Evolutionary conservation across 352 stramenopile species (phyloP).

Genomic region (Pythium phragmiticola): DNA sequence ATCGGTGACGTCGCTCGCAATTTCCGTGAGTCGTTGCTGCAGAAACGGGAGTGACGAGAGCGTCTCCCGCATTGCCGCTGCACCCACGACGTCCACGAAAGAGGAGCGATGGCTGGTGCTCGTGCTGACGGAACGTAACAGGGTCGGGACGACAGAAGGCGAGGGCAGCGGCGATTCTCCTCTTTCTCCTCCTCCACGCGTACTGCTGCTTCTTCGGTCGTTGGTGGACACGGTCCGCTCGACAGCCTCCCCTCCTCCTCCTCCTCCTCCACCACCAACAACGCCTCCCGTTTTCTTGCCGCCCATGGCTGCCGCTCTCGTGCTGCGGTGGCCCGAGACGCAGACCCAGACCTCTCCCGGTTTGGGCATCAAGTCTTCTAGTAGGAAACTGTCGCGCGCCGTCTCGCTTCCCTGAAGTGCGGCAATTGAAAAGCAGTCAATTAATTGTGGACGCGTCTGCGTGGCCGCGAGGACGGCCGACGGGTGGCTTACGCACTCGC

Average conservation of each 20-base stretch:
- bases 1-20: constrained; percentile 51
- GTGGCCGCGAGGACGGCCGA: constrained; percentile 23
- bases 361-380: constrained; percentile 79
- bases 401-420: constrained; percentile 39
- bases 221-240: neutral
- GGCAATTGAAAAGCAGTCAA: constrained; percentile 57
- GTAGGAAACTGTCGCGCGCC: constrained; percentile 50
- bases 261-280: constrained; percentile 19
- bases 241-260: constrained; percentile 2
- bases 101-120: constrained; percentile 22
- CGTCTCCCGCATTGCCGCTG: constrained; percentile 25
- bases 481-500: constrained; percentile 11
- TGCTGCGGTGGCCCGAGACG: constrained; percentile 47
- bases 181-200: neutral
- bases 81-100: constrained; percentile 21
- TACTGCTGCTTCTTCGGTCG: neutral
- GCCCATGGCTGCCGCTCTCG: constrained; percentile 32
- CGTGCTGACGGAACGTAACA: constrained; percentile 29
- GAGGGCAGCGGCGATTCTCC: neutral
- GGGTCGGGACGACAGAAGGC: constrained; percentile 7
- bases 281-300: constrained; percentile 21
- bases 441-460: constrained; percentile 37
- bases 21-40: constrained; percentile 47
- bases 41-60: constrained; percentile 40
- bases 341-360: constrained; percentile 76